Percentiles rank a stretch among this genome's conserved stretches.
These are phyloP conservation scores for Malbranchea cinnamomea DNA, from an alignment of 2,329 filamentous ascomycete species.

Conservation along the genomic window DNA sequence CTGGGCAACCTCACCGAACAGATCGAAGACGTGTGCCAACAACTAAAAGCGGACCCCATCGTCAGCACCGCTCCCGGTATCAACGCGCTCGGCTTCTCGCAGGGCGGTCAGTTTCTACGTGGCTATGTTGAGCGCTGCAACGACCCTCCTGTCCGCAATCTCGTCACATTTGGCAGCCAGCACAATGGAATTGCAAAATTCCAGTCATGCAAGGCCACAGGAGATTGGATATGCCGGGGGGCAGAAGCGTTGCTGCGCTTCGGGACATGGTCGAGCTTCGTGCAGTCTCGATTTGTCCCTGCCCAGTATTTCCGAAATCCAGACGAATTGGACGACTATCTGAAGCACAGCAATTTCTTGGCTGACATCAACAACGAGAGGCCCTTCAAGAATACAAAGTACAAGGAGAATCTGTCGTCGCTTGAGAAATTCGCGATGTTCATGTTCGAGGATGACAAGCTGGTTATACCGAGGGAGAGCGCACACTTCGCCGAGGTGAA, in stretches of 20 bases:
- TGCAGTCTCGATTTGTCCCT: conserved; percentile 69
- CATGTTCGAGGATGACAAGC: conserved; percentile 72
- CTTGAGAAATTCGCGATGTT: conserved; percentile 77
- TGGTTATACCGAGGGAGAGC: conserved; percentile 78
- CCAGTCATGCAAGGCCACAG: conserved; percentile 46
- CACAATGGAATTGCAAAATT: conserved; percentile 87
- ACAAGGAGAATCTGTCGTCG: conserved; percentile 52
- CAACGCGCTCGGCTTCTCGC: conserved; percentile 87
- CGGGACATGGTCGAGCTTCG: conserved; percentile 65
- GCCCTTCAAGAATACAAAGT: conserved; percentile 53
- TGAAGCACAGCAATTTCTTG: conserved; percentile 71
- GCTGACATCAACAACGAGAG: conserved; percentile 97
- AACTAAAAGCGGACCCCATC: conserved; percentile 60
- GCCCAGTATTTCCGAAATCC: conserved; percentile 87
- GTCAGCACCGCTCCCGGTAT: conserved; percentile 68
- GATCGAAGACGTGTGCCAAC: conserved; percentile 60
- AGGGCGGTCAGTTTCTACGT: conserved; percentile 91
- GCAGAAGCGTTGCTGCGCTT: conserved; percentile 63
- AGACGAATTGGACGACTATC: conserved; percentile 53
- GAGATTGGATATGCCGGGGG: conserved; percentile 67
- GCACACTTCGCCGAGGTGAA: conserved; percentile 86
- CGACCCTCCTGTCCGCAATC: conserved; percentile 53
- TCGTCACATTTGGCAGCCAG: conserved; percentile 80
- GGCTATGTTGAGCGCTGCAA: conserved; percentile 84
- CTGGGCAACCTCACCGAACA: conserved; percentile 78